A percentile compares a stretch with the other conserved stretches of the same genome.
Conservation (phyloP, 192 early-diverging fungal genomes). For the Coemansia sp. region DNA sequence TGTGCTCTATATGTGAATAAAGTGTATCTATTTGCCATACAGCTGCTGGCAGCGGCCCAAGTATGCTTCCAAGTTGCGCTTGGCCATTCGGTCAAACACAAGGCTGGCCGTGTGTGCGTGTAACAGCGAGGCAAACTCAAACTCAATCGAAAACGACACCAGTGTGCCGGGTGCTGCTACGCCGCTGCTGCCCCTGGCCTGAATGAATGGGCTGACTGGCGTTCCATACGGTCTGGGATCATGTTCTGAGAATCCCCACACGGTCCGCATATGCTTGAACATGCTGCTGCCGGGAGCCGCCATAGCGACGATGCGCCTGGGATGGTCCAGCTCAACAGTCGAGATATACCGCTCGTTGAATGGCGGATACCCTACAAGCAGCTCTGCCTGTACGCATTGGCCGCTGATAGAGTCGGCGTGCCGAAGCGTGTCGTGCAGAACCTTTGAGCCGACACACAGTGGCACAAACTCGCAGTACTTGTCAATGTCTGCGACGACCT, state of each 20-base stretch:
- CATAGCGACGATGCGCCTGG: conserved; percentile 59
- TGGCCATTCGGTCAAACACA: conserved; percentile 76
- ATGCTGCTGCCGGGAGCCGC: conserved; percentile 37
- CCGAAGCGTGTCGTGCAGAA: conserved; percentile 12
- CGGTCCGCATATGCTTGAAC: conserved; percentile 37
- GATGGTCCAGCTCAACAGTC: conserved; percentile 63
- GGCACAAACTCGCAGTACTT: conserved; percentile 82
- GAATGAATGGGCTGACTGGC: conserved; percentile 5
- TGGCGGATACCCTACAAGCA: conserved; percentile 75
- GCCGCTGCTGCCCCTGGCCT: background rate
- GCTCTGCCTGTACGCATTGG: conserved; percentile 60
- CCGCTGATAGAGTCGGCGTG: background rate
- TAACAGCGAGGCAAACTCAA: conserved; percentile 77
- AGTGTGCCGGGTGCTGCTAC: conserved; percentile 2
- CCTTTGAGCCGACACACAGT: conserved; percentile 70
- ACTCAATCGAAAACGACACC: conserved; percentile 74
- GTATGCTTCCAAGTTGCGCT: conserved; percentile 38
- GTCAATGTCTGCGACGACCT: conserved; percentile 76
- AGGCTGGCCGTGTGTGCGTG: conserved; percentile 76
- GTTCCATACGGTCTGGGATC: background rate
- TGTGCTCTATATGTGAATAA: background rate
- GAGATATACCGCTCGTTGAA: conserved; percentile 79
- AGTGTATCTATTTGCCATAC: conserved; percentile 16
- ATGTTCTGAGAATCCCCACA: conserved; percentile 32
- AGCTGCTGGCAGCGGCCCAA: conserved; percentile 29